Percentiles rank a stretch among this genome's conserved stretches.
Conservation (phyloP, 2,329 filamentous ascomycete species). For the Magnaporthales sp. region DNA sequence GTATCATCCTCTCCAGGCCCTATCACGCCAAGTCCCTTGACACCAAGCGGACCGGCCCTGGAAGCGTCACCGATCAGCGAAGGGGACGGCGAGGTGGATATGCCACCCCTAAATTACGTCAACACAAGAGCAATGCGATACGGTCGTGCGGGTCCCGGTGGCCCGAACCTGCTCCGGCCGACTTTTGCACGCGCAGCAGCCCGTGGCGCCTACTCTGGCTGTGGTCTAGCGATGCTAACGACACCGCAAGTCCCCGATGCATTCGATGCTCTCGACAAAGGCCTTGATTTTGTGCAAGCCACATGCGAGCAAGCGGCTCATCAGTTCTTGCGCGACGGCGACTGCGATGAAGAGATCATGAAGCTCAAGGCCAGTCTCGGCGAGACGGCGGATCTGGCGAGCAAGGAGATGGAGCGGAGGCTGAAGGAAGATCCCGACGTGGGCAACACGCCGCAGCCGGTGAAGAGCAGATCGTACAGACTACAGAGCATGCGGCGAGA, state of each 20-base stretch:
- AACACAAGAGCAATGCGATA: conserved; percentile 28
- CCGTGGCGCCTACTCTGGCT: background rate
- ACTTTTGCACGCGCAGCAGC: conserved; percentile 15
- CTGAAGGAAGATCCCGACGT: conserved; percentile 41
- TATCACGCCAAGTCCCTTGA: background rate
- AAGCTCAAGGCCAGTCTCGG: conserved; percentile 58
- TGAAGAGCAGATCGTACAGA: conserved; percentile 39
- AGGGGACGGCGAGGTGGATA: conserved; percentile 14
- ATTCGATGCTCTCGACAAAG: conserved; percentile 69
- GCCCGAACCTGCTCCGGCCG: conserved; percentile 16
- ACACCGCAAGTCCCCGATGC: conserved; percentile 32
- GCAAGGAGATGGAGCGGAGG: conserved; percentile 49
- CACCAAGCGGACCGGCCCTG: conserved; percentile 5
- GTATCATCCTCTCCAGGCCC: background rate
- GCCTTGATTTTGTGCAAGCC: conserved; percentile 69
- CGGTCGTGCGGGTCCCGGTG: conserved; percentile 12
- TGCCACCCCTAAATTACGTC: conserved; percentile 26
- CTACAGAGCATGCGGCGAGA: conserved; percentile 45
- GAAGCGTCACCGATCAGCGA: conserved; percentile 6
- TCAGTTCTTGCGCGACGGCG: conserved; percentile 79
- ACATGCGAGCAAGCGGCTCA: conserved; percentile 83
- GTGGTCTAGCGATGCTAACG: conserved; percentile 6
- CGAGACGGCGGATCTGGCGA: conserved; percentile 53
- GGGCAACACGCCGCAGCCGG: conserved; percentile 25
- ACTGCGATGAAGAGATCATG: conserved; percentile 69